Base-by-base conservation (phyloP, 169 alveolate genomes). In the Cryptosporidium bovis region DNA sequence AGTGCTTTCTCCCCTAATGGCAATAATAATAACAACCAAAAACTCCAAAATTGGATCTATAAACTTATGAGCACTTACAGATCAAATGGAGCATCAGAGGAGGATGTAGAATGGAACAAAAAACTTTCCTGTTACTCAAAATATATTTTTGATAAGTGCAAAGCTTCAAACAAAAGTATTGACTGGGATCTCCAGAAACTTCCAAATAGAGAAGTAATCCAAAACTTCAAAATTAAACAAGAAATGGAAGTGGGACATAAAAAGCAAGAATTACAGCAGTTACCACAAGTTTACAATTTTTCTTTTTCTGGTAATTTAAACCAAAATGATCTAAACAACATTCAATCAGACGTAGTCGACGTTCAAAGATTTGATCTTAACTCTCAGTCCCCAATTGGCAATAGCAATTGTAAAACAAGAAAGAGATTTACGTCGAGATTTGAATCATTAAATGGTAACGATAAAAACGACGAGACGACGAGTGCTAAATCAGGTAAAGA, bases 81-180 rank as follows among this genome's bases (percentile, higher is more conserved):
- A 44, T 77, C 87, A 5, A 60, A 77, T 62, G 87, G 87, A 13
- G 58, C 60, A 7, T 77, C 87, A 58, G 64, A 48, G n/a, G 71
- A 77, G 13, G 87, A 77, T 40, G 58, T 77, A 16, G 87, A 77
- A 27, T 77, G 87, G 87, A 77, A 77, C 40, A 53, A 77, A 27
- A 77, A 77, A 44, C 69, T 77, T 27, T 77, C 64, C 13, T 8
- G 34, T 8, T 77, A 77, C 34, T 56, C 87, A 15, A 51, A 58
- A 36, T 29, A 77, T 40, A 48, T 77, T 46, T 60, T 71, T 27
- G 71, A 77, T 33, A 58, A 53, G 18, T 77, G 33, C 29, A 77
- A 34, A 27, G 64, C 36, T 36, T 56, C 87, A 18, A 62, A 60
- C 12, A 77, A 77, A 51, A 29, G 24, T 7, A 62, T 77, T 12